Evolutionary conservation across 768 basidiomycete genomes (phyloP).

Genomic region (Brasilioporus rufonigricans): DNA sequence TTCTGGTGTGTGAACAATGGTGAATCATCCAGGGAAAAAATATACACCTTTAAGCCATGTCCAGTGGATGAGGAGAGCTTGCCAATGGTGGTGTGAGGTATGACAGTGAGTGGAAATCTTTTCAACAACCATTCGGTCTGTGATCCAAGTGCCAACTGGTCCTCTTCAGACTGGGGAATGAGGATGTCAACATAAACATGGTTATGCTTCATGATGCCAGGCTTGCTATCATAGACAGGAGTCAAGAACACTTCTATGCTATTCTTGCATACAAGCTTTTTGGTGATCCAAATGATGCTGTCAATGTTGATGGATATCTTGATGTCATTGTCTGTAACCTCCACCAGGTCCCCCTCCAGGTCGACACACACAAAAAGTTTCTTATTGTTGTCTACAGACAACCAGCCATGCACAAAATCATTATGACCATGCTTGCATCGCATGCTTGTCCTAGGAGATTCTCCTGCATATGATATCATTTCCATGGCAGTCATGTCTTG

Average conservation of each 20-base stretch:
- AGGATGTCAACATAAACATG: too few species aligned
- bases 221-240: background rate
- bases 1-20: background rate
- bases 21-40: conserved; percentile 15
- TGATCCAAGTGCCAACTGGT: background rate
- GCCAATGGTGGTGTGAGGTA: conserved; percentile 8
- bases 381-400: too few species aligned
- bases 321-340: background rate
- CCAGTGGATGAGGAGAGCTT: background rate
- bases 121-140: conserved; percentile 8
- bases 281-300: conserved; percentile 5
- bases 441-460: too few species aligned
- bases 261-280: background rate
- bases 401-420: too few species aligned
- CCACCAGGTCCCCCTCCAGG: background rate
- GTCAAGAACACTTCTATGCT: background rate
- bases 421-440: too few species aligned
- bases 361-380: too few species aligned
- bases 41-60: background rate
- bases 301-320: conserved; percentile 2
- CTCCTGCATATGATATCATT: too few species aligned
- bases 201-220: conserved; percentile 5
- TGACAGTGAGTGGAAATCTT: conserved; percentile 1
- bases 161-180: too few species aligned
- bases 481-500: too few species aligned